Conservation (phyloP, 345 rosid species). For the Arabidopsis thaliana region DNA sequence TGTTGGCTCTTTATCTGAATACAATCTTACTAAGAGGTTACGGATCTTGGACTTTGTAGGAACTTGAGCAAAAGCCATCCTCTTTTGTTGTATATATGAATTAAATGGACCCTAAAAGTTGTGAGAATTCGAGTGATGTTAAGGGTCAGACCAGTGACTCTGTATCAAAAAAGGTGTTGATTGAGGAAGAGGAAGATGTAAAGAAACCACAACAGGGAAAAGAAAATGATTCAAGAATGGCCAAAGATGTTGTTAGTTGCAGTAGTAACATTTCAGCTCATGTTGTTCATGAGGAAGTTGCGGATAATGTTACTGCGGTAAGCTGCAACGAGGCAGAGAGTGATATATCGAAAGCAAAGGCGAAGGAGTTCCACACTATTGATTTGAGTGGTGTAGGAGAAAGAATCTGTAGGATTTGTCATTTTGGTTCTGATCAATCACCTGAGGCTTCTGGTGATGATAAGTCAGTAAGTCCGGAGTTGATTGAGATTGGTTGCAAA, state of each 20-base stretch:
- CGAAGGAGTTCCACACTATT: constrained; percentile 52
- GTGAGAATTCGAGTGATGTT: constrained; percentile 45
- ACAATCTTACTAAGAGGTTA: neutral
- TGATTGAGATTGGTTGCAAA: constrained; percentile 84
- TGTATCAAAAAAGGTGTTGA: constrained; percentile 30
- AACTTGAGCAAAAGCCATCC: neutral
- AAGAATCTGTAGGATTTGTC: constrained; percentile 85
- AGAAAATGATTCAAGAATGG: constrained; percentile 33
- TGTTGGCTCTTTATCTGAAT: constrained; percentile 4
- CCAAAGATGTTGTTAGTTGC: constrained; percentile 41
- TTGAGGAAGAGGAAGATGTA: constrained; percentile 33
- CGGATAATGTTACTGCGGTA: constrained; percentile 44
- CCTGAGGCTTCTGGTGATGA: constrained; percentile 25
- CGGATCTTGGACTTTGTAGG: constrained; percentile 32
- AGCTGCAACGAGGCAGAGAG: constrained; percentile 45
- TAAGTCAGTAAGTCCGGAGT: constrained; percentile 41
- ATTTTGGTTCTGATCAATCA: constrained; percentile 68
- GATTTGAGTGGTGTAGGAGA: constrained; percentile 51
- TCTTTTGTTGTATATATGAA: constrained; percentile 11
- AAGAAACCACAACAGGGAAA: neutral
- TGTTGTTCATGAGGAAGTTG: constrained; percentile 27
- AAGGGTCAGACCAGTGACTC: constrained; percentile 43
- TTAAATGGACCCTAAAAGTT: constrained; percentile 50
- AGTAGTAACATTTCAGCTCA: constrained; percentile 28
- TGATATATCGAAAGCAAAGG: constrained; percentile 45